phyloP scores from a whole-genome alignment of 2,329 filamentous ascomycete genomes.

The Ophiostoma ips region DNA sequence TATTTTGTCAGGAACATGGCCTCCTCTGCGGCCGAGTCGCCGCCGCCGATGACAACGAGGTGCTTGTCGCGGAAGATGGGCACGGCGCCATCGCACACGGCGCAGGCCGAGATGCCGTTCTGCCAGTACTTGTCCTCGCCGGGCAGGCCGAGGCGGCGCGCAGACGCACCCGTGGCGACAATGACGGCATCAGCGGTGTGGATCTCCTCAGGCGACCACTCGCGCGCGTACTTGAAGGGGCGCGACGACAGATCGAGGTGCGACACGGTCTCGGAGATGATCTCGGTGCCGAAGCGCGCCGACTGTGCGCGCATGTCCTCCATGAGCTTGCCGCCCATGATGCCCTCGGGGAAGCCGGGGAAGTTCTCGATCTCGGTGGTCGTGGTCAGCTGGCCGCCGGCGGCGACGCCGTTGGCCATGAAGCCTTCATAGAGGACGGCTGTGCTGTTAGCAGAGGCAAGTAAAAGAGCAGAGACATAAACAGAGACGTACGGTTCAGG shows the following conservation, averaged over 20 bases:
- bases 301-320: constrained; percentile 90
- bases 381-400: constrained; percentile 92
- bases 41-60: constrained; percentile 88
- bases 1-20: constrained; percentile 97
- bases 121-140: constrained; percentile 98
- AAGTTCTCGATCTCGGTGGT: constrained; percentile 99
- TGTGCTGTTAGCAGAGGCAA: constrained; percentile 17
- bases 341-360: constrained; percentile 81
- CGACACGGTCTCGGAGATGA: constrained; percentile 83
- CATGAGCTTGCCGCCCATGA: constrained; percentile 84
- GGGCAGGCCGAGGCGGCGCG: constrained; percentile 63
- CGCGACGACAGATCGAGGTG: constrained; percentile 71
- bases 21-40: constrained; percentile 94
- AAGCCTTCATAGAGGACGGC: constrained; percentile 95
- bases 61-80: constrained; percentile 97
- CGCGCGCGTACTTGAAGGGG: constrained; percentile 88
- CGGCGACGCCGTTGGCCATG: constrained; percentile 90
- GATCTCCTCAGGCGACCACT: constrained; percentile 68
- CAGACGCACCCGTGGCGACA: constrained; percentile 89
- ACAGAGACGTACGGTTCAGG: constrained; percentile 52
- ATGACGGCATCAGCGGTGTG: constrained; percentile 89
- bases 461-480: not conserved
- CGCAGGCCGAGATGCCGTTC: constrained; percentile 88
- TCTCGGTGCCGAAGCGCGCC: constrained; percentile 78
- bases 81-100: constrained; percentile 91